A percentile compares a stretch with the other conserved stretches of the same genome.
These are phyloP conservation scores for Pleurotus ostreatus DNA, from an alignment of 768 basidiomycete genomes.

Conservation along the genomic window DNA sequence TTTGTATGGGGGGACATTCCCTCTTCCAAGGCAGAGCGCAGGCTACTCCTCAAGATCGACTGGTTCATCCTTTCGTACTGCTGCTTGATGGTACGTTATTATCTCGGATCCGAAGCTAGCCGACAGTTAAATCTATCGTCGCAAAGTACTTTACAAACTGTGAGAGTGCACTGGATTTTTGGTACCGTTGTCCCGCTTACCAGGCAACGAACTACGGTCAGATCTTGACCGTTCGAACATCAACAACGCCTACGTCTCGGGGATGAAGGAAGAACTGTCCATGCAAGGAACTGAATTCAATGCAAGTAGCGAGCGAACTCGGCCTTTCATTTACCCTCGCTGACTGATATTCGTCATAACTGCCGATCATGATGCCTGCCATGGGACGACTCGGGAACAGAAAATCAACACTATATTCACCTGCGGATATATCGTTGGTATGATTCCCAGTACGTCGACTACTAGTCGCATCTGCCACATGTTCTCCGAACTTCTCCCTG, in stretches of 20 bases:
- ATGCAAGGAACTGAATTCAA: constrained; percentile 67
- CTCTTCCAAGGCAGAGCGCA: constrained; percentile 38
- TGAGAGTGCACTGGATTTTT: constrained; percentile 18
- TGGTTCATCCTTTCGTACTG: constrained; percentile 70
- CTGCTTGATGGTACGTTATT: constrained; percentile 54
- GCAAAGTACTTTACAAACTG: constrained; percentile 64
- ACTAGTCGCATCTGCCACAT: not conserved
- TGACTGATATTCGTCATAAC: constrained; percentile 6
- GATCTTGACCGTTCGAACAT: constrained; percentile 69
- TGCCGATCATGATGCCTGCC: not conserved
- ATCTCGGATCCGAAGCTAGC: constrained; percentile 4
- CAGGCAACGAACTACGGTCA: constrained; percentile 17
- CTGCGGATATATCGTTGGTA: constrained; percentile 72
- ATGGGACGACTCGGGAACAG: constrained; percentile 19
- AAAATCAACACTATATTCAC: constrained; percentile 71
- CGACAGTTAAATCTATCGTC: constrained; percentile 6
- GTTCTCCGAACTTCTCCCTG: not conserved
- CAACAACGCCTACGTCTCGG: constrained; percentile 73
- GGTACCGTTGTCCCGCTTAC: too few relatives aligned
- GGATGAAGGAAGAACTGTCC: constrained; percentile 68
- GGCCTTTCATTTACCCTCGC: not conserved
- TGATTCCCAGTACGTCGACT: constrained; percentile 54
- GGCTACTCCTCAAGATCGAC: constrained; percentile 56
- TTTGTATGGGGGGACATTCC: constrained; percentile 23
- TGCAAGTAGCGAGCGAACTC: constrained; percentile 21